Evolutionary conservation across 192 early-diverging fungal species (phyloP).

Genomic region (Coemansia sp.): DNA sequence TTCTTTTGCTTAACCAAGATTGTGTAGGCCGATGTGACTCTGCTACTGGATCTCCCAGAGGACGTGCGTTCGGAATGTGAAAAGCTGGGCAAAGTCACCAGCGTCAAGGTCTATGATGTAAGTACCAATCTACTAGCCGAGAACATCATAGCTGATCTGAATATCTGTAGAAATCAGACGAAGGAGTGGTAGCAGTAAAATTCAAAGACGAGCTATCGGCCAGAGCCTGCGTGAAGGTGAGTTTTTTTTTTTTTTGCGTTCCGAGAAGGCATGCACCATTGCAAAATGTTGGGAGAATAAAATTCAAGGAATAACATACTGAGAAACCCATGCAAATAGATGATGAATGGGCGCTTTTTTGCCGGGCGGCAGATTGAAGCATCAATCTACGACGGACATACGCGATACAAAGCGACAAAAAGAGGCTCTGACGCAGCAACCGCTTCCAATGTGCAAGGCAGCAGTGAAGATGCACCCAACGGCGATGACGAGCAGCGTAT

Average conservation of each 20-base stretch:
- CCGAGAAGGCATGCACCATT: background rate
- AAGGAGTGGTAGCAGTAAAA: conserved; percentile 84
- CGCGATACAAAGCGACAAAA: conserved; percentile 61
- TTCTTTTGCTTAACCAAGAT: background rate
- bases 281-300: background rate
- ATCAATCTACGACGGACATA: conserved; percentile 77
- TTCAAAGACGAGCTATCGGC: conserved; percentile 82
- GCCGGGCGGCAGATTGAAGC: conserved; percentile 77
- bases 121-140: conserved; percentile 13
- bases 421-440: background rate
- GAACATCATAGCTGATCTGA: background rate
- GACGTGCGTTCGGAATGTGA: conserved; percentile 94
- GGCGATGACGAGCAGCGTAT: conserved; percentile 72
- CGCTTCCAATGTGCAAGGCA: background rate
- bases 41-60: conserved; percentile 88
- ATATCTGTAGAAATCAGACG: conserved; percentile 60
- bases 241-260: background rate
- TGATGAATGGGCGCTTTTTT: conserved; percentile 91
- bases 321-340: conserved; percentile 37
- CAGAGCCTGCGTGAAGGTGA: conserved; percentile 79
- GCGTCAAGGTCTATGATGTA: conserved; percentile 93
- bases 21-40: conserved; percentile 71
- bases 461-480: conserved; percentile 1
- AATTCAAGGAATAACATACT: background rate
- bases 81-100: conserved; percentile 89